Base-by-base conservation (phyloP, 257 asterid species). In the Nicotiana tomentosiformis region DNA sequence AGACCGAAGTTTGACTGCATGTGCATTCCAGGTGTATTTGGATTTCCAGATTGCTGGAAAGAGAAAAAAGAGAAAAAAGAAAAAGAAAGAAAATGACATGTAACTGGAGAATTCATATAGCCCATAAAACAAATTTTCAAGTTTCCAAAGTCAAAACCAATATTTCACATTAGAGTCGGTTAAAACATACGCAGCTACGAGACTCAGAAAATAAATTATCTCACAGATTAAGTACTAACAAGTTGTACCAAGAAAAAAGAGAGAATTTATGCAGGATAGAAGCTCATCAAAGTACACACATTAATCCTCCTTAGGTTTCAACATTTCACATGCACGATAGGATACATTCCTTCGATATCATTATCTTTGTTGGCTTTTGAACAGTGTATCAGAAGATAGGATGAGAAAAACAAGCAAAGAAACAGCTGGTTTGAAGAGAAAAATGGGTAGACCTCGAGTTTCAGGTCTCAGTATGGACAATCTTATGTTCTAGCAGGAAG, bases 41-140 rank as follows among this genome's bases (percentile, higher is more conserved):
- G 91, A 86, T 93, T 93, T 86, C 98, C 98, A 69, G 97, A 61
- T 94, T 95, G 97, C 87, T 83, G 60, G 53, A 61, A 77, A 1
- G 61, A 26, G 79, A 61, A 33, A 76, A 61, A 77, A 1, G 61
- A 26, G 79, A 61, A 33, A 76, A 5, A 39, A 0, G 57, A 57
- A 56, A 53, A 4, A 3, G 17, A 70, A 43, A 39, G 12, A 29
- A 49, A 58, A 12, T 23, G 57, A 37, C 77, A 70, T 6, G 46
- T 23, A 70, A 70, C 78, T 20, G 20, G 23, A 43, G 60, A 43
- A 43, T 43, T 43, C 10, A 70, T 43, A 43, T 43, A 43, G 7
- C 79, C 4, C 61, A 46, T 46, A 72, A 57, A 46, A 37, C 39
- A 49, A 23, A 6, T 0, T 72, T 43, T 46, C 20, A 7, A 12